Evolutionary conservation across 345 rosid species (phyloP).

Genomic region (Microcos paniculata): DNA sequence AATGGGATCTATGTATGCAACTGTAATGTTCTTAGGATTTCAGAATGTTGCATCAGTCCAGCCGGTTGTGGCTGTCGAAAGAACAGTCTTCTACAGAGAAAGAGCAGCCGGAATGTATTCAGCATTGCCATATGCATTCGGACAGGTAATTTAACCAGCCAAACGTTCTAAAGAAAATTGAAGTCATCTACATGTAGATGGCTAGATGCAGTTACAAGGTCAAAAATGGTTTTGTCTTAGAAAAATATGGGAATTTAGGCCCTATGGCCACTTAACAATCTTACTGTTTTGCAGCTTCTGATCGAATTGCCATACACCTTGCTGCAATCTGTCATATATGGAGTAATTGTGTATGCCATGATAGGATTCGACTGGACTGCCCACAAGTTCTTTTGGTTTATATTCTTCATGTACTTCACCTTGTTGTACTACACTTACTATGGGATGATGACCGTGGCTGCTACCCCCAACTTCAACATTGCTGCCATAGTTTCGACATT

Average conservation of each 20-base stretch:
- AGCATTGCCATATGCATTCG: slow-evolving; percentile 66
- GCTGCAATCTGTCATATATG: slow-evolving; percentile 42
- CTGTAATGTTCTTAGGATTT: slow-evolving; percentile 54
- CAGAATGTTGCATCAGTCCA: slow-evolving; percentile 52
- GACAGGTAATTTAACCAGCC: slow-evolving; percentile 38
- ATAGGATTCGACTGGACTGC: slow-evolving; percentile 51
- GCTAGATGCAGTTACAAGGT: not conserved
- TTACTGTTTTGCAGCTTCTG: slow-evolving; percentile 34
- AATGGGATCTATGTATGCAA: slow-evolving; percentile 65
- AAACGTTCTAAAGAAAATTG: not conserved
- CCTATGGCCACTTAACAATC: not conserved
- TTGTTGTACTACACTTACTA: slow-evolving; percentile 54
- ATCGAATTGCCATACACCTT: slow-evolving; percentile 53
- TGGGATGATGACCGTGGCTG: slow-evolving; percentile 64
- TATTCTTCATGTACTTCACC: slow-evolving; percentile 59
- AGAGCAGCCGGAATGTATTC: slow-evolving; percentile 73
- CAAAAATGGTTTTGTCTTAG: too few species aligned
- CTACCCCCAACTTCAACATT: slow-evolving; percentile 52
- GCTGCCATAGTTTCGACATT: slow-evolving; percentile 44
- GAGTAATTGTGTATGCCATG: slow-evolving; percentile 46
- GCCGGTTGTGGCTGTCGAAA: slow-evolving; percentile 62
- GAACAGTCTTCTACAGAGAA: slow-evolving; percentile 69
- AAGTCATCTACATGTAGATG: not conserved
- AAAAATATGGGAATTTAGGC: too few species aligned
- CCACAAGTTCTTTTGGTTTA: slow-evolving; percentile 53